Evolutionary conservation across 1,284 basidiomycete species (phyloP), one percentile per base, ranked within the genome.

Genomic region (Rhodotorula mucilaginosa): DNA sequence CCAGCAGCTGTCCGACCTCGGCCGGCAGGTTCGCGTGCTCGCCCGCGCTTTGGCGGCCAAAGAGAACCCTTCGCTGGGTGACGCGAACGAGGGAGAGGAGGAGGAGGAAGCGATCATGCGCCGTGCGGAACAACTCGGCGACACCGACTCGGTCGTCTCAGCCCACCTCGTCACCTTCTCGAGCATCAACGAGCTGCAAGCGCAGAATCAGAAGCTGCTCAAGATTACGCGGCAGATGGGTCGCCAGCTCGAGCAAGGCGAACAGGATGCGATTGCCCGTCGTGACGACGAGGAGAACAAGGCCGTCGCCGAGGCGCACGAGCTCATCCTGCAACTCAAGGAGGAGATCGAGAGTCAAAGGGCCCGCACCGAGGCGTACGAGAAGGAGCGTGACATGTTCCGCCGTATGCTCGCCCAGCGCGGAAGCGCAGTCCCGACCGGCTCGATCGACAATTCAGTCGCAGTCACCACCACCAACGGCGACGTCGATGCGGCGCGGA

Each of bases 101-200:
- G 75, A 81, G 26, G 80, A 84, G 76, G 81, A 79, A 44, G 61
- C 85, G 34, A 74, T 76, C 46, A 59, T 52, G 15, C 62, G 58
- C 2, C 60, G 74, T 57, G 78, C 85, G 8, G 85, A 85, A 2
- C 85, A 87, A 65, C 85, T 87, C 72, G 88, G 89, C 44, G 79
- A 79, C 61, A 80, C 79, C 47, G 88, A 93, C 74, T 84, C 84
- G 0, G 87, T 98, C 74, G 96, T 98, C 81, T 90, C 92, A 31
- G 91, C 91, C 79, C 87, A 94, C 77, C 87, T 99, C 19, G 91
- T 98, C 60, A 87, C 93, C 39, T 99, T 95, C 88, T 85, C 85
- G 60, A 90, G 89, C 2, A 87, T 98, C 61, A 85, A 87, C 18
- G 85, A 87, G 29, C 83, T 99, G 44, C 93, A 97, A 78, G 87